These are phyloP conservation scores for Tetraselmis striata DNA, from an alignment of 139 green algal genomes.

Conservation along the genomic window DNA sequence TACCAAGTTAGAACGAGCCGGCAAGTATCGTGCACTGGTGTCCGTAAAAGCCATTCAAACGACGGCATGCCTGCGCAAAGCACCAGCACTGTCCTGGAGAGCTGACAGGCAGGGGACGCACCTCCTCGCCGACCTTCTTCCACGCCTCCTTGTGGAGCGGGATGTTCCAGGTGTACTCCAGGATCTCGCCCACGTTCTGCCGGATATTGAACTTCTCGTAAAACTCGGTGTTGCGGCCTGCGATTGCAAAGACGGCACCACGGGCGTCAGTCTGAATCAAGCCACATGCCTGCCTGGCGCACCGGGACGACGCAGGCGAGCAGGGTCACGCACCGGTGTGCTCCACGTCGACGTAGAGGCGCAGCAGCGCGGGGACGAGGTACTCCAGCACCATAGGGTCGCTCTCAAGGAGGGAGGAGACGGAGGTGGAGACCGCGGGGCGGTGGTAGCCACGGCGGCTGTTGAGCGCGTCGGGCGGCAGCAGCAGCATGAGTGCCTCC, in stretches of 20 bases:
- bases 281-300: too few relatives aligned
- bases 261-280: too few relatives aligned
- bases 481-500: constrained; percentile 44
- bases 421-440: not conserved
- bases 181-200: constrained; percentile 71
- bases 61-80: too few relatives aligned
- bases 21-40: too few relatives aligned
- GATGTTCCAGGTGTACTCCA: constrained; percentile 79
- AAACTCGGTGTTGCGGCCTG: constrained; percentile 68
- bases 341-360: constrained; percentile 71
- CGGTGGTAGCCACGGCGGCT: not conserved
- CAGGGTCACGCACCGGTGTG: too few relatives aligned
- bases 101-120: not conserved
- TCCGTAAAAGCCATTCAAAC: too few relatives aligned
- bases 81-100: not conserved
- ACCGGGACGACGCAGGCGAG: too few relatives aligned
- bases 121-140: constrained; percentile 8
- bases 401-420: constrained; percentile 61
- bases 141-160: constrained; percentile 47
- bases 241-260: too few relatives aligned
- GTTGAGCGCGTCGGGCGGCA: not conserved
- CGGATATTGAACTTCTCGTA: constrained; percentile 93
- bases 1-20: too few relatives aligned
- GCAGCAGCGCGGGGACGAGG: constrained; percentile 75
- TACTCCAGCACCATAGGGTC: constrained; percentile 70